These are phyloP conservation scores for Stylosanthes scabra DNA, from an alignment of 331 rosid species.

Conservation along the genomic window DNA sequence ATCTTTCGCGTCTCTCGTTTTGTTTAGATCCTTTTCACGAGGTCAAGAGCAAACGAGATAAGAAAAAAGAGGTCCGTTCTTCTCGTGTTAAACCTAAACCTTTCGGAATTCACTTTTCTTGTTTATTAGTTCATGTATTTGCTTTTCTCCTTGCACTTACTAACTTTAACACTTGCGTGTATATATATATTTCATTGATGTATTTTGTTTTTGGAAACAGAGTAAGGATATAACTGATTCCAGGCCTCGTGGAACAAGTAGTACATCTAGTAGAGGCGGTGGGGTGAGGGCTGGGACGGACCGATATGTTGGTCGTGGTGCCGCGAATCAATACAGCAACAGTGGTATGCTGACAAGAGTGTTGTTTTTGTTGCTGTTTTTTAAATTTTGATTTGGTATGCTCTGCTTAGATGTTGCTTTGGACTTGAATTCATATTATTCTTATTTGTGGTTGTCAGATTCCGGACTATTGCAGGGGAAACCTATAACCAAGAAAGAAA, in stretches of 20 bases:
- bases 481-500: constrained; percentile 80
- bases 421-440: neutral
- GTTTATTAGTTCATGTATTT: no score
- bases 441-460: constrained; percentile 54
- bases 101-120: no score
- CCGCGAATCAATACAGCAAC: constrained; percentile 58
- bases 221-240: constrained; percentile 71
- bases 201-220: constrained; percentile 41
- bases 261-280: constrained; percentile 58
- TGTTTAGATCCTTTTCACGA: constrained; percentile 97
- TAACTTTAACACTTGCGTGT: neutral
- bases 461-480: constrained; percentile 65
- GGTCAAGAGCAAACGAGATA: constrained; percentile 99
- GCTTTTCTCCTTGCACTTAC: neutral
- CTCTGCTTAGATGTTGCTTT: constrained; percentile 7
- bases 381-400: constrained; percentile 2
- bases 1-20: constrained; percentile 10
- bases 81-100: neutral
- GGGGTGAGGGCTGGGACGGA: constrained; percentile 64
- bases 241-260: constrained; percentile 68
- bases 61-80: constrained; percentile 91
- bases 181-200: neutral
- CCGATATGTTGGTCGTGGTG: constrained; percentile 74
- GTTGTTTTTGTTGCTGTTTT: neutral
- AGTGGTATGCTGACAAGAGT: constrained; percentile 58